These are phyloP conservation scores for Osmozyma mogii DNA, from an alignment of 805 yeast species.

Conservation along the genomic window DNA sequence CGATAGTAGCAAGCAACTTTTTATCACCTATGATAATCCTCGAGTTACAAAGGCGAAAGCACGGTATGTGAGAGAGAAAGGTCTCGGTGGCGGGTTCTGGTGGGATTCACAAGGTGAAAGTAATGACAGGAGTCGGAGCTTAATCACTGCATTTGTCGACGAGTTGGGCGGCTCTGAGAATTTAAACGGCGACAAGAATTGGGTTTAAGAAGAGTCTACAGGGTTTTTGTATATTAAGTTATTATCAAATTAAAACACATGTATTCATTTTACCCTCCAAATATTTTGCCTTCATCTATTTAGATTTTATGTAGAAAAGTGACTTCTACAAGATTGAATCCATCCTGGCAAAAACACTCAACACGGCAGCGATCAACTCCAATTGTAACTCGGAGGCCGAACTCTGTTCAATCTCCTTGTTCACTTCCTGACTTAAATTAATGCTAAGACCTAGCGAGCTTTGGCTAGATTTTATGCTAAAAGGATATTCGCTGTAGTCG, in stretches of 20 bases:
- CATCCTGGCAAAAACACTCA: slow-evolving; percentile 84
- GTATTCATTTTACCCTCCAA: not conserved
- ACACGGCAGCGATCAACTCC: slow-evolving; percentile 89
- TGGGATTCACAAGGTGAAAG: slow-evolving; percentile 89
- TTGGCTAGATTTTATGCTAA: slow-evolving; percentile 41
- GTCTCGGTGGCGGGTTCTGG: slow-evolving; percentile 83
- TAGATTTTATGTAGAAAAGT: too few species aligned
- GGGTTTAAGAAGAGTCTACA: too few species aligned
- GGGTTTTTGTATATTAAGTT: too few species aligned
- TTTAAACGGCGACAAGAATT: too few species aligned
- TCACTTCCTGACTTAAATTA: slow-evolving; percentile 55
- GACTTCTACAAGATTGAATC: slow-evolving; percentile 64
- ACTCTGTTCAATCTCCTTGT: slow-evolving; percentile 43
- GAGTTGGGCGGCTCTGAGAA: slow-evolving; percentile 23
- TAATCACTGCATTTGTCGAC: slow-evolving; percentile 37
- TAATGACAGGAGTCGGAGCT: slow-evolving; percentile 31
- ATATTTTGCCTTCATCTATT: not conserved
- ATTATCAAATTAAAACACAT: too few species aligned
- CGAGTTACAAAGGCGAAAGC: slow-evolving; percentile 52
- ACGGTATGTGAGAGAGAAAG: slow-evolving; percentile 36
- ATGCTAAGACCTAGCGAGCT: slow-evolving; percentile 64
- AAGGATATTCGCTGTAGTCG: slow-evolving; percentile 83
- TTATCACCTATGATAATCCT: slow-evolving; percentile 56
- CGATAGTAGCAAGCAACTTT: slow-evolving; percentile 6
- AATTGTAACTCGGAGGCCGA: slow-evolving; percentile 54